A percentile compares a stretch with the other conserved stretches of the same genome.
Evolutionary conservation across 2,329 filamentous ascomycete genomes (phyloP).

Genomic region (Hypocreales sp.): DNA sequence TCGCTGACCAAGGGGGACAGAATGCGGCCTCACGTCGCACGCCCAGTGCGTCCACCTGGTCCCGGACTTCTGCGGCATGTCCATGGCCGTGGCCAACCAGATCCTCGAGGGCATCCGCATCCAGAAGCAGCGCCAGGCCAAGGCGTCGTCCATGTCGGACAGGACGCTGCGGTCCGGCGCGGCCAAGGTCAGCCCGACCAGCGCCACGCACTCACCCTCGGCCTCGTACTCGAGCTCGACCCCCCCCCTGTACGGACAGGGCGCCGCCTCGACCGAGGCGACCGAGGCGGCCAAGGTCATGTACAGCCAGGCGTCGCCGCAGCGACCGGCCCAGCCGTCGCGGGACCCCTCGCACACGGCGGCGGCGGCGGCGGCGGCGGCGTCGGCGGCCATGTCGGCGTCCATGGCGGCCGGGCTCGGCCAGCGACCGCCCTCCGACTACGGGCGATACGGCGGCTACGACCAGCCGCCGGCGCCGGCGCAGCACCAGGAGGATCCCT

Average conservation of each 20-base stretch:
- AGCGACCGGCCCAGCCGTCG: conserved; percentile 34
- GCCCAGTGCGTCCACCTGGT: conserved; percentile 86
- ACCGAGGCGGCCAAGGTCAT: conserved; percentile 49
- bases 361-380: conserved; percentile 43
- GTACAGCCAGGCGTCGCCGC: conserved; percentile 40
- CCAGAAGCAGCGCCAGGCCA: conserved; percentile 52
- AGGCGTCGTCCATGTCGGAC: conserved; percentile 42
- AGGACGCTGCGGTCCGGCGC: conserved; percentile 46
- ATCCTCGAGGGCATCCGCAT: conserved; percentile 77
- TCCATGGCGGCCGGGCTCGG: conserved; percentile 18
- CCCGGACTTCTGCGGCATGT: conserved; percentile 98
- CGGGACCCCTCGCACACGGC: conserved; percentile 37
- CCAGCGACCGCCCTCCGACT: conserved; percentile 17
- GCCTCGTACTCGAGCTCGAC: conserved; percentile 18
- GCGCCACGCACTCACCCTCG: conserved; percentile 17
- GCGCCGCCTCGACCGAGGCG: conserved; percentile 24
- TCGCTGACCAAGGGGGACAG: conserved; percentile 23
- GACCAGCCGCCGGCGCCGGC: conserved; percentile 14
- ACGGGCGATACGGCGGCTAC: conserved; percentile 18
- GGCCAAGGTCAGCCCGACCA: conserved; percentile 28
- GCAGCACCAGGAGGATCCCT: conserved; percentile 19
- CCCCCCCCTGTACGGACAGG: neutral
- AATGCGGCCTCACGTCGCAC: conserved; percentile 87
- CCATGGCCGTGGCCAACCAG: conserved; percentile 90
- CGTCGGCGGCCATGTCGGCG: conserved; percentile 40